These are phyloP conservation scores for Angophora floribunda DNA, from an alignment of 345 rosid genomes.

Conservation along the genomic window DNA sequence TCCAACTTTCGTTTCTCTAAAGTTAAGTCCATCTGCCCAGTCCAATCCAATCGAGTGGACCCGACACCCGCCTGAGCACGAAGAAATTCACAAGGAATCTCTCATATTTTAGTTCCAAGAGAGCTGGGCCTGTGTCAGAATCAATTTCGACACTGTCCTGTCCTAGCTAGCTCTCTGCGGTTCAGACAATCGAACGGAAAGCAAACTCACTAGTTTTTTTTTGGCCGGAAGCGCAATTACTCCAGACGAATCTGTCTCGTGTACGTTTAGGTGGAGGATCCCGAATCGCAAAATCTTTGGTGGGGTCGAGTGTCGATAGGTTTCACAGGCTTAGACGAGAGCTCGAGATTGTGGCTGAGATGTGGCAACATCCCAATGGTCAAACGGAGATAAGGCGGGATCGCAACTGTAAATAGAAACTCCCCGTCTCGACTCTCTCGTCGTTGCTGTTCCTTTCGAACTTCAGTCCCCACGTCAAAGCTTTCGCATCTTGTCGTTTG, in stretches of 20 bases:
- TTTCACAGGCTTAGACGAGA: background rate
- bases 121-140: background rate
- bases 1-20: background rate
- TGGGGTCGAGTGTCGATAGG: background rate
- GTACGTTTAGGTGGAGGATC: background rate
- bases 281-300: background rate
- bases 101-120: background rate
- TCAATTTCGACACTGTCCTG: background rate
- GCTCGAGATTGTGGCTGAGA: background rate
- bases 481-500: background rate
- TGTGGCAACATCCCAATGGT: constrained; percentile 21
- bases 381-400: constrained; percentile 24
- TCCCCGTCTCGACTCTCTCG: background rate
- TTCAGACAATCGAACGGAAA: background rate
- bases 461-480: background rate
- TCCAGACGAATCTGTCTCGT: background rate
- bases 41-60: background rate
- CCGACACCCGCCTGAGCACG: background rate
- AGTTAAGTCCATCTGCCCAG: background rate
- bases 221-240: background rate
- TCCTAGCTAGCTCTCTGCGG: background rate
- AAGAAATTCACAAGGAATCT: background rate
- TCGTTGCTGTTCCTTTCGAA: background rate
- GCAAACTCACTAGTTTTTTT: background rate
- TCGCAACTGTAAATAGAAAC: background rate